Base-by-base conservation (phyloP, 805 yeast genomes). In the Wickerhamomyces tratensis region DNA sequence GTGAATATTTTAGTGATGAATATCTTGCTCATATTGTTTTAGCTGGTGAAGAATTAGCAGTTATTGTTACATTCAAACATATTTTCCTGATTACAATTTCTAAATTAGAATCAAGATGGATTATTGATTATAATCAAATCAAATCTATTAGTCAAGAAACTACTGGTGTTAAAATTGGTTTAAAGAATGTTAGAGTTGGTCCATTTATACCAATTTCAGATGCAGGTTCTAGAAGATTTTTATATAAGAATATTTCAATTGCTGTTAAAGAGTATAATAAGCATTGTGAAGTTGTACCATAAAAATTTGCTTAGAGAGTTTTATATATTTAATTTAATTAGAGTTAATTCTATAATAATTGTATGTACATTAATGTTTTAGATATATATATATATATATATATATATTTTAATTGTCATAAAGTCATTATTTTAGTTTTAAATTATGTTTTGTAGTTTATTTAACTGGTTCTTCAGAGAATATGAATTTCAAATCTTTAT, bases 11-110 rank as follows among this genome's bases (percentile, higher is more conserved):
- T 50, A 67, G 70, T 39, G 97, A 93, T 52, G 65, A 67, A 20
- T 93, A 93, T 54, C 65, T 93, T 43, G 95, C 96, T 0, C 98
- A 93, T 61, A 76, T 85, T 46, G 74, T 86, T 15, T 67, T 89
- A 38, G 81, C 94, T 1, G 94, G 95, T 7, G 83, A 79, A 40
- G 94, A 86, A 46, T 70, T 75, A 51, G 83, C 82, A 7, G 82
- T 87, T 4, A 64, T 91, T 40, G 79, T 93, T 5, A 85, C 96
- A 2, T 77, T 77, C 66, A 73, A 68, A 44, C 74, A 79, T 45
- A 80, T 93, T 15, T 56, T 87, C 39, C 69, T 88, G 57, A 73
- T 87, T 45, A 74, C 80, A 26, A 69, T 87, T 15, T 76, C 77
- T 37, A 66, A 69, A 2, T 61, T 82, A 65, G 71, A 69, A 35